Conservation (phyloP, 1,284 basidiomycete genomes). For the Erythrobasidium hasegawianum region DNA sequence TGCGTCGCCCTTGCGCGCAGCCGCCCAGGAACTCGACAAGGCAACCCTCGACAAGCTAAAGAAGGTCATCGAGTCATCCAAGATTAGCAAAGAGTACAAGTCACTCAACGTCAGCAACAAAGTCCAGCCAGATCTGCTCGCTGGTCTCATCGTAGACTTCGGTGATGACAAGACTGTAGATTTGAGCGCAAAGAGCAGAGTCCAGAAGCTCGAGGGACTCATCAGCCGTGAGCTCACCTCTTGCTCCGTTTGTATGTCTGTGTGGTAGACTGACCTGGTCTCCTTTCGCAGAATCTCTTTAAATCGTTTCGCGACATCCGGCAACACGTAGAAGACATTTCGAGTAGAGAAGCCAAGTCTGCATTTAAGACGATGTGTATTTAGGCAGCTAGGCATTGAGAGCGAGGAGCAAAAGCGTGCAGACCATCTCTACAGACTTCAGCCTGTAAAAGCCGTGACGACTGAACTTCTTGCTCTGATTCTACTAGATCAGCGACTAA, state of each 20-base stretch:
- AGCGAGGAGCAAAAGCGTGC: too few relatives aligned
- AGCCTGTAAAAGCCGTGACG: too few relatives aligned
- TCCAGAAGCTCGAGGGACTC: conserved; percentile 88
- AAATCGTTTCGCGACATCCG: not conserved
- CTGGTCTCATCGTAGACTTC: conserved; percentile 83
- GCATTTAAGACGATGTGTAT: too few relatives aligned
- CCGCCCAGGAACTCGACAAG: conserved; percentile 69
- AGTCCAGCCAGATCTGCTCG: conserved; percentile 80
- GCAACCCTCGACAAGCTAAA: conserved; percentile 72
- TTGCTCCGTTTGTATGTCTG: not conserved
- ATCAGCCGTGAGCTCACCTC: conserved; percentile 56
- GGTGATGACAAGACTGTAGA: conserved; percentile 92
- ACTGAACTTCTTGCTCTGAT: too few relatives aligned
- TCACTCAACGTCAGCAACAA: conserved; percentile 81
- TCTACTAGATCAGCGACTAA: too few relatives aligned
- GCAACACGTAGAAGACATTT: too few relatives aligned
- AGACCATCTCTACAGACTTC: too few relatives aligned
- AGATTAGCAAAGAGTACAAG: conserved; percentile 78
- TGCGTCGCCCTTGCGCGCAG: conserved; percentile 36
- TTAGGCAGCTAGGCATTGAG: too few relatives aligned
- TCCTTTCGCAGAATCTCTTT: not conserved
- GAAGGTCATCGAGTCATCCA: conserved; percentile 73
- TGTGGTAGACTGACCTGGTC: not conserved
- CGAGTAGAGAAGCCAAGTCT: too few relatives aligned
- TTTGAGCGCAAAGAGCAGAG: conserved; percentile 84